These are phyloP conservation scores for Halophytophthora polymorphica DNA, from an alignment of 352 stramenopile species.

Conservation along the genomic window DNA sequence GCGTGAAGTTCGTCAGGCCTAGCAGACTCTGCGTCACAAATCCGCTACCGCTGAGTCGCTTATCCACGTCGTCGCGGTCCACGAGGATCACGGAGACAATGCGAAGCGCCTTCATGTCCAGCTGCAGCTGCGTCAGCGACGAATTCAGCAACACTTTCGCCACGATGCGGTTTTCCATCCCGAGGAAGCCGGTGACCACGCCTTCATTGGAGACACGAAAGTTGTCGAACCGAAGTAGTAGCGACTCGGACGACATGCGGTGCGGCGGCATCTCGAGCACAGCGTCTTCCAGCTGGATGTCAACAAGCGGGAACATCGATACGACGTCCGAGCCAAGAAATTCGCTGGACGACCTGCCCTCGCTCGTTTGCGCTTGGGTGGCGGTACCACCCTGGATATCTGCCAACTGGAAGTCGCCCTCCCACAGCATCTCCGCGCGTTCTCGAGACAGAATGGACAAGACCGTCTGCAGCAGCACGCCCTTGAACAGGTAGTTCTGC, in stretches of 20 bases:
- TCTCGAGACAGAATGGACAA: constrained; percentile 59
- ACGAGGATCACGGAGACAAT: constrained; percentile 79
- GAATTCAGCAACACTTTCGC: constrained; percentile 85
- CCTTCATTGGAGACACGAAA: constrained; percentile 69
- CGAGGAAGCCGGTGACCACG: constrained; percentile 51
- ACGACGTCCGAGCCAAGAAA: constrained; percentile 69
- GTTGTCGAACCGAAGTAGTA: constrained; percentile 67
- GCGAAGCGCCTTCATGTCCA: constrained; percentile 61
- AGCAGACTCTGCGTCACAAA: constrained; percentile 70
- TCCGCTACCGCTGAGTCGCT: constrained; percentile 25
- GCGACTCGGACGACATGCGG: constrained; percentile 69
- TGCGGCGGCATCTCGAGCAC: constrained; percentile 77
- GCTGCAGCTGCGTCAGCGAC: constrained; percentile 65
- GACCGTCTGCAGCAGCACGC: constrained; percentile 59
- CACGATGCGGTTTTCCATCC: constrained; percentile 74
- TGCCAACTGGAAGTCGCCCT: constrained; percentile 67
- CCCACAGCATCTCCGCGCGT: constrained; percentile 61
- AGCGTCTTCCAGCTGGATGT: constrained; percentile 65
- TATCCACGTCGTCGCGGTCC: constrained; percentile 31
- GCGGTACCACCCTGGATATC: constrained; percentile 22
- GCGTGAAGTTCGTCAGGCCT: constrained; percentile 55
- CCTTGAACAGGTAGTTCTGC: constrained; percentile 68
- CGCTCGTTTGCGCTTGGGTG: constrained; percentile 9
- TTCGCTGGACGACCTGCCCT: constrained; percentile 6
- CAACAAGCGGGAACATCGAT: constrained; percentile 77